Conservation (phyloP, 2,329 filamentous ascomycete species). For the Colletotrichum tofieldiae region DNA sequence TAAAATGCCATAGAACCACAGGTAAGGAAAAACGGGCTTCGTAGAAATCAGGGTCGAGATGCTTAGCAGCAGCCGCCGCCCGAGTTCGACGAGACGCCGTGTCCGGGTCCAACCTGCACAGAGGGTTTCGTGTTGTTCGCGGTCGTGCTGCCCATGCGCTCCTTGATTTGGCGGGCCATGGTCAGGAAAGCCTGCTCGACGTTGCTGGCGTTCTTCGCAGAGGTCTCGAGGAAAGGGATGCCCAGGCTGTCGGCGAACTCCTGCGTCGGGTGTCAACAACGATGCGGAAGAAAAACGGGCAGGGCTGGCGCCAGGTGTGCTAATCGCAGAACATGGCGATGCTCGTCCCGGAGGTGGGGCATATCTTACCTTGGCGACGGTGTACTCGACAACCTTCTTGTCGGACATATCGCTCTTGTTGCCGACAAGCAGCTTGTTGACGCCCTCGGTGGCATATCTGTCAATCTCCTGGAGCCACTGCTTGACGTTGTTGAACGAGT, state of each 20-base stretch:
- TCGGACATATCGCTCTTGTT: constrained; percentile 99
- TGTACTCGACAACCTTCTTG: constrained; percentile 99
- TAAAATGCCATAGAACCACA: constrained; percentile 42
- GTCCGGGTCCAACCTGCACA: constrained; percentile 94
- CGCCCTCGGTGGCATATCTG: constrained; percentile 97
- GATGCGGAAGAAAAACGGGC: neutral
- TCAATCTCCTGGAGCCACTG: constrained; percentile 99
- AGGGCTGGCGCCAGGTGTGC: neutral
- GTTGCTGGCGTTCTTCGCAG: constrained; percentile 99
- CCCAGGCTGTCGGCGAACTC: constrained; percentile 99
- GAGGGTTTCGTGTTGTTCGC: constrained; percentile 99
- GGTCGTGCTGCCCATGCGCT: constrained; percentile 97
- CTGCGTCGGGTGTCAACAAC: constrained; percentile 62
- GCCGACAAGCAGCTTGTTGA: constrained; percentile 99
- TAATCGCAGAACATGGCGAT: neutral
- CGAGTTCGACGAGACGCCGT: constrained; percentile 91
- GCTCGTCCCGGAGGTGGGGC: constrained; percentile 23
- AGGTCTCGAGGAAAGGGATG: constrained; percentile 99
- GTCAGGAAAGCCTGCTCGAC: constrained; percentile 99
- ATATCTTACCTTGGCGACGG: constrained; percentile 92
- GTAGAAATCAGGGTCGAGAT: constrained; percentile 21
- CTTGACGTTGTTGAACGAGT: constrained; percentile 99
- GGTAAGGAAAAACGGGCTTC: constrained; percentile 40
- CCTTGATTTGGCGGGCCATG: constrained; percentile 99
- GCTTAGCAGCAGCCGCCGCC: constrained; percentile 92